Evolutionary conservation across 2,329 filamentous ascomycete genomes (phyloP), one percentile per base, ranked within the genome.

Genomic region (Didymella sp.): DNA sequence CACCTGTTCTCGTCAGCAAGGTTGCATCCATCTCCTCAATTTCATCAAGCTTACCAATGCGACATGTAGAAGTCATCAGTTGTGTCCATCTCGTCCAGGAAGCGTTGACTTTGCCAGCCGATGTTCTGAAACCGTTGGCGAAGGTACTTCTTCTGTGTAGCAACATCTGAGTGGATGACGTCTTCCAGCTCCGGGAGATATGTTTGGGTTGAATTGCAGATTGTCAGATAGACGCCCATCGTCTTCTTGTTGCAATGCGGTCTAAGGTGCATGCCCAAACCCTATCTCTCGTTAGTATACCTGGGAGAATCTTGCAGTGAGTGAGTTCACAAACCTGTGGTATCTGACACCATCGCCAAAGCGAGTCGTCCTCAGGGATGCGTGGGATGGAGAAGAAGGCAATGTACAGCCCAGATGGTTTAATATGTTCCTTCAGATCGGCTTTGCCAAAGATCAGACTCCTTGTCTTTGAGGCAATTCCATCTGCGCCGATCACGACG

Each of bases 61-160:
- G 50, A 31, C 50, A 53, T 53, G 35, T 53, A 53, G 27, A 53
- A 53, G 27, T 53, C 50, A 8, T 77, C 65, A 4, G 73, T 57
- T 31, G 59, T 42, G 3, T 73, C 62, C 68, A 86, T 71, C 0
- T 68, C 76, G 2, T 77, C 63, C 1, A 86, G 30, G 1, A 85
- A 63, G 15, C 80, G 60, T 0, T 77, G 64, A 0, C 75, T 66
- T 54, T 81, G 66, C 82, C 81, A 85, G 1, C 80, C 82, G 0
- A 73, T 73, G 41, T 76, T 80, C 2, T 63, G 56, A 38, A 77
- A 79, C 2, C 61, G 48, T 4, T 67, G 42, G 0, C 68, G 65
- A 33, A 81, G 56, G 0, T 73, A 72, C 3, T 69, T 60, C 61
- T 82, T 84, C 60, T 84, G 73, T 33, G 74, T 73, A 25, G 70